These are phyloP conservation scores for Mycosarcoma maydis DNA, from an alignment of 1,284 basidiomycete species.

Conservation along the genomic window DNA sequence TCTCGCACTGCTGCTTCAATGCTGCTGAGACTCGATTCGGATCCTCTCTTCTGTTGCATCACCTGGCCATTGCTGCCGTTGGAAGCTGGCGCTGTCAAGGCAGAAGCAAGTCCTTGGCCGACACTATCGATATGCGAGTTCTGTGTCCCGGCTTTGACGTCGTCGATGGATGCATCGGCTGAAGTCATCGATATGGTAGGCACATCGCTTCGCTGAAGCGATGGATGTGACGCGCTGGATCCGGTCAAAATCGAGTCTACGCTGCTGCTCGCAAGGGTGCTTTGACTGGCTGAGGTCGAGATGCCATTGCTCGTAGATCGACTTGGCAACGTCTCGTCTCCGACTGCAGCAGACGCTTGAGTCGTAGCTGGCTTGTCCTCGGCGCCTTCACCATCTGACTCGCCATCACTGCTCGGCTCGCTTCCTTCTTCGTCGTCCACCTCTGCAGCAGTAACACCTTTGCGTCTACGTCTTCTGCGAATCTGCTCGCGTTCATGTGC, in stretches of 20 bases:
- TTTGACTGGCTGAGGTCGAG: slow-evolving; percentile 20
- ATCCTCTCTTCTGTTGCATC: slow-evolving; percentile 18
- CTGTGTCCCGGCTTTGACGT: slow-evolving; percentile 2
- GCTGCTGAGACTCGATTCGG: slow-evolving; percentile 39
- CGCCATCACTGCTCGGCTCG: slow-evolving; percentile 62
- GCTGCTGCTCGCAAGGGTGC: slow-evolving; percentile 30
- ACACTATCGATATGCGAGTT: slow-evolving; percentile 5
- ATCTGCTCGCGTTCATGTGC: slow-evolving; percentile 59
- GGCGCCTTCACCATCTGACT: slow-evolving; percentile 14
- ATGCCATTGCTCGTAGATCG: slow-evolving; percentile 4
- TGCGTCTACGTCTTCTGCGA: slow-evolving; percentile 66
- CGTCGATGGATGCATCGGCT: slow-evolving; percentile 16
- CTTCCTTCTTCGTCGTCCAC: slow-evolving; percentile 66
- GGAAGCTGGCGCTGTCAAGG: not conserved
- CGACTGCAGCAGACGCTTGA: not conserved
- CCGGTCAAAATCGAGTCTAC: slow-evolving; percentile 32
- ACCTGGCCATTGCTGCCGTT: slow-evolving; percentile 10
- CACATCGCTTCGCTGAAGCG: slow-evolving; percentile 22
- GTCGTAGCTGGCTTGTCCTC: not conserved
- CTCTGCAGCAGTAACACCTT: slow-evolving; percentile 42
- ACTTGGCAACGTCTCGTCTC: slow-evolving; percentile 14
- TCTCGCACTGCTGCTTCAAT: slow-evolving; percentile 10
- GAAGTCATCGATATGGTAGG: slow-evolving; percentile 46
- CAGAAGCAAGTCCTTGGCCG: slow-evolving; percentile 12
- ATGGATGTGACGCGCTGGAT: slow-evolving; percentile 30